These are phyloP conservation scores for Dendrostoma leiphaemia DNA, from an alignment of 2,329 filamentous ascomycete genomes.

Conservation along the genomic window DNA sequence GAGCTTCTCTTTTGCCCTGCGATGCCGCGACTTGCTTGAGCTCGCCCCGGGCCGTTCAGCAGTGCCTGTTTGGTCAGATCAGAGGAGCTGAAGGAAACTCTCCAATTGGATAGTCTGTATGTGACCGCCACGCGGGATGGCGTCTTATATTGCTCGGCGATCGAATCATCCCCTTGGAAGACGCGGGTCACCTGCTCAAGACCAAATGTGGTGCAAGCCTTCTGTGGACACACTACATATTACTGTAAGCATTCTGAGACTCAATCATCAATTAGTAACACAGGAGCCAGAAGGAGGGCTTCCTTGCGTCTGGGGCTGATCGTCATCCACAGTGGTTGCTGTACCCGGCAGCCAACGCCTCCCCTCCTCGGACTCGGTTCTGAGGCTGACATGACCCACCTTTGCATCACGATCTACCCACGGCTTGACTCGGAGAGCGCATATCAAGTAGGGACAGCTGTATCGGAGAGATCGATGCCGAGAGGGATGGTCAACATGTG, in stretches of 20 bases:
- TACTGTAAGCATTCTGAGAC: background rate
- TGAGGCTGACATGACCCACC: too few relatives aligned
- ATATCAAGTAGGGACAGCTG: background rate
- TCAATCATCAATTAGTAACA: background rate
- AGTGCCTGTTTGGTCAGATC: background rate
- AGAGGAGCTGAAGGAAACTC: constrained; percentile 1
- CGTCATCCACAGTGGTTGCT: background rate
- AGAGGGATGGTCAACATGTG: background rate
- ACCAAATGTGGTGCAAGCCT: constrained; percentile 10
- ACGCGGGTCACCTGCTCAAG: constrained; percentile 9
- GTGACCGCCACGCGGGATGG: constrained; percentile 14
- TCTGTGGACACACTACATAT: too few relatives aligned
- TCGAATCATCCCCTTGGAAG: background rate
- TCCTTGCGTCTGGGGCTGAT: background rate
- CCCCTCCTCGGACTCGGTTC: too few relatives aligned
- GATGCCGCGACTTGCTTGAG: background rate
- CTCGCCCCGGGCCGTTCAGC: background rate
- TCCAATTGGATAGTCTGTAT: constrained; percentile 6
- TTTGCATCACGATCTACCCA: background rate
- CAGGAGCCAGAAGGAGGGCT: background rate
- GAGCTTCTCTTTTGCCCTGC: too few relatives aligned
- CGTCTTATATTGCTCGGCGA: background rate
- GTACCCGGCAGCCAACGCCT: constrained; percentile 2
- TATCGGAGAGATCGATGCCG: background rate
- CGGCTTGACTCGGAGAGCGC: background rate